phyloP scores from a whole-genome alignment of 140 eudicot species.

The Flaveria floridana region DNA sequence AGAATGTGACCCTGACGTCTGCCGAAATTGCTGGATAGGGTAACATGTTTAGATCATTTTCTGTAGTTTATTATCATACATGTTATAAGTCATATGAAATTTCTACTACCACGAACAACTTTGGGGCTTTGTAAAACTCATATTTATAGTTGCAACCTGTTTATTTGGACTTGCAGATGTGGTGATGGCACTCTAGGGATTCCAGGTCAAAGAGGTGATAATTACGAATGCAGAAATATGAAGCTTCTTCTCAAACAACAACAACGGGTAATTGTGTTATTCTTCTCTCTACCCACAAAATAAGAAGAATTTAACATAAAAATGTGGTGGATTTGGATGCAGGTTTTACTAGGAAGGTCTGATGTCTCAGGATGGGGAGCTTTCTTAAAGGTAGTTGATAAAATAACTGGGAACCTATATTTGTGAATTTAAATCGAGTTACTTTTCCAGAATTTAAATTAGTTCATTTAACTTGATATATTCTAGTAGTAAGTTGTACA shows the following conservation, averaged over 20 bases:
- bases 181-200: constrained; percentile 90
- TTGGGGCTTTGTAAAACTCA: neutral
- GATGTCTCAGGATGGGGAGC: constrained; percentile 99
- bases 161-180: constrained; percentile 56
- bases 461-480: neutral
- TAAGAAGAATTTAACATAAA: constrained; percentile 2
- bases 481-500: neutral
- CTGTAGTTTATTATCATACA: constrained; percentile 5
- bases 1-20: constrained; percentile 99
- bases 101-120: neutral
- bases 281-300: neutral
- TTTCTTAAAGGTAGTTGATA: constrained; percentile 70
- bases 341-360: constrained; percentile 95
- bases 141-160: constrained; percentile 12
- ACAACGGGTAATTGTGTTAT: constrained; percentile 63
- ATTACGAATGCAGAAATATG: constrained; percentile 95
- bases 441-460: neutral
- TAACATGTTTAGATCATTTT: constrained; percentile 28
- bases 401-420: neutral
- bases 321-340: constrained; percentile 13
- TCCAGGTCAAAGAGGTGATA: constrained; percentile 96
- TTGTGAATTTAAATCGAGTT: neutral
- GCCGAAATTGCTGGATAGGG: constrained; percentile 99
- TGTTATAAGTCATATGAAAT: neutral
- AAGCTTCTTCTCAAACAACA: constrained; percentile 97